These are phyloP conservation scores for Artemisia annua DNA, from an alignment of 129 eudicot species.

Conservation along the genomic window DNA sequence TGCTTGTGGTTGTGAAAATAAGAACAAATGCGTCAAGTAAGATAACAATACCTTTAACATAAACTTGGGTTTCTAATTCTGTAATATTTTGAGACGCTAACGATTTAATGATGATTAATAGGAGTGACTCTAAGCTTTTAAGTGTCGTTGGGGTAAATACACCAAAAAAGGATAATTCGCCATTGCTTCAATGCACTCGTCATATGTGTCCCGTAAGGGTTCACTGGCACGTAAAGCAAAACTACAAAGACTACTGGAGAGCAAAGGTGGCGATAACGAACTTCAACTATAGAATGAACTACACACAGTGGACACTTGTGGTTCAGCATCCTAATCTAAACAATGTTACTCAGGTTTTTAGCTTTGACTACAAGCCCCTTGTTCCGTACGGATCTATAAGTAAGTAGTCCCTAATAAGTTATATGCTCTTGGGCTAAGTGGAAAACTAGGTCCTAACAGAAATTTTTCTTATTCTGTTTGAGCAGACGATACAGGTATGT, in stretches of 20 bases:
- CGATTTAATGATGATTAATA: constrained; percentile 19
- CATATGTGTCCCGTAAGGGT: constrained; percentile 84
- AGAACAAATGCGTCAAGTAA: constrained; percentile 58
- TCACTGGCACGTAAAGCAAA: constrained; percentile 77
- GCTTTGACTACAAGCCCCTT: constrained; percentile 88
- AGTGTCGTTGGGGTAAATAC: constrained; percentile 60
- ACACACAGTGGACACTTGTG: constrained; percentile 83
- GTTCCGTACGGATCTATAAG: constrained; percentile 70
- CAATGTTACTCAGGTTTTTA: constrained; percentile 82
- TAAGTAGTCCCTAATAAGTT: constrained; percentile 37
- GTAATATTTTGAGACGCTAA: neutral
- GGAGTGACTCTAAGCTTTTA: constrained; percentile 66
- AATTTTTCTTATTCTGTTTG: neutral
- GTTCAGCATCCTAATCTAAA: constrained; percentile 86
- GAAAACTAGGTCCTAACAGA: neutral
- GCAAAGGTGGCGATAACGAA: constrained; percentile 68
- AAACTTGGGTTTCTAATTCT: neutral
- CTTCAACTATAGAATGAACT: constrained; percentile 74
- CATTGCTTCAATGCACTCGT: constrained; percentile 71
- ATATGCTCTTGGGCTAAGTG: neutral
- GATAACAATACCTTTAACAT: neutral
- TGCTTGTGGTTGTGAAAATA: constrained; percentile 64
- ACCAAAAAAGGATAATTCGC: constrained; percentile 59
- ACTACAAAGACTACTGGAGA: constrained; percentile 81
- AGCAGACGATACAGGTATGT: constrained; percentile 93